Percentiles rank a stretch among this genome's conserved stretches.
These are phyloP conservation scores for Penicillium sp. DNA, from an alignment of 2,329 filamentous ascomycete species.

Conservation along the genomic window DNA sequence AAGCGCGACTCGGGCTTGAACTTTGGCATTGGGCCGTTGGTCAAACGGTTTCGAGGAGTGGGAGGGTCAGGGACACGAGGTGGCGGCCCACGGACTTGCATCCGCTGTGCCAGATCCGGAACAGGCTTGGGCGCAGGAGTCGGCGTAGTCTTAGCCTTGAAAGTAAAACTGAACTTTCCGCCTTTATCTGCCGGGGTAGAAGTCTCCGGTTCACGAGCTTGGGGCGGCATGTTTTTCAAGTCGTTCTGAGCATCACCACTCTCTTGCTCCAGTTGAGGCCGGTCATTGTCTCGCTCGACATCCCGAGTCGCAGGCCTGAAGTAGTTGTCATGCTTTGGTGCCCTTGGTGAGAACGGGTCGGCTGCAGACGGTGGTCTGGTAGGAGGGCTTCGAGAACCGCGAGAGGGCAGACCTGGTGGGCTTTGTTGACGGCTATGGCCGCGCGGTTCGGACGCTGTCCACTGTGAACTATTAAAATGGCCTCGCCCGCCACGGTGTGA, in stretches of 20 bases:
- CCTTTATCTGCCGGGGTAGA: constrained; percentile 53
- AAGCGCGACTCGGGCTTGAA: constrained; percentile 42
- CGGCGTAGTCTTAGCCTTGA: constrained; percentile 72
- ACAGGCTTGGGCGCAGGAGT: constrained; percentile 53
- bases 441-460: constrained; percentile 60
- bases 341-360: constrained; percentile 34
- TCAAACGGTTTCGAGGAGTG: constrained; percentile 40
- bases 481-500: constrained; percentile 53
- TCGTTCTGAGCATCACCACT: constrained; percentile 22
- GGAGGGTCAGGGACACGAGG: constrained; percentile 34
- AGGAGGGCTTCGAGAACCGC: constrained; percentile 34
- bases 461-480: constrained; percentile 67
- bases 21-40: constrained; percentile 37
- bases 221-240: constrained; percentile 55
- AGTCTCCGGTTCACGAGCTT: constrained; percentile 54
- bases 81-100: constrained; percentile 44
- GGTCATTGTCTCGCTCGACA: constrained; percentile 62
- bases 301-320: constrained; percentile 62
- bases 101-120: constrained; percentile 48
- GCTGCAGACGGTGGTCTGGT: constrained; percentile 30
- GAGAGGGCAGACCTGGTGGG: constrained; percentile 39
- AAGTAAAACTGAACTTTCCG: constrained; percentile 87
- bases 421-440: constrained; percentile 49
- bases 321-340: constrained; percentile 58
- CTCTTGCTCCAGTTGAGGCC: constrained; percentile 46